Evolutionary conservation across 345 rosid species (phyloP), one percentile per base, ranked within the genome.

Genomic region (Orychophragmus violaceus): DNA sequence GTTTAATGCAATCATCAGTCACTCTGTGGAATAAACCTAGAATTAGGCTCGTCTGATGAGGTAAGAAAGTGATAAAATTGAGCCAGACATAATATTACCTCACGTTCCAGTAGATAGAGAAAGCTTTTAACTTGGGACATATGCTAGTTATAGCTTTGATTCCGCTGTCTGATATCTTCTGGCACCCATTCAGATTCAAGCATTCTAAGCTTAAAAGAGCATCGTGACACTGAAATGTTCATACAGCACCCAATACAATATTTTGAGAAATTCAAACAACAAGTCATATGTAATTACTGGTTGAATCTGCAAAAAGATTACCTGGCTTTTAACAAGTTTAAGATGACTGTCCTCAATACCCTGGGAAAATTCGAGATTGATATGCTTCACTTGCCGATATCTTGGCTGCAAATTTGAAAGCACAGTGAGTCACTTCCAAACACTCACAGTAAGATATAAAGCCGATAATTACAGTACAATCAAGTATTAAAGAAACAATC

Each of bases 21-120:
- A 85, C 91, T 77, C 96, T 93, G 83, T 60, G 62, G 39, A 71
- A 65, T 11, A 52, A 53, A 35, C 45, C 35, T 13, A 54, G 37
- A n/a, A 36, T 52, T 59, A 53, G 36, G 62, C 66, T 41, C 11
- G 5, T 71, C 56, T 29, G 3, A 66, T 12, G 25, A 66, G 21
- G 19, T 10, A 59, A 56, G n/a, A 29, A 48, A 44, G 50, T 17
- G n/a, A n/a, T n/a, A n/a, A n/a, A n/a, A n/a, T n/a, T n/a, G n/a
- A n/a, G n/a, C n/a, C n/a, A 23, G 41, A 44, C 37, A 72, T 49
- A 44, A 51, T 62, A 64, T 37, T 82, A 92, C 98, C 97, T 90
- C 49, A 89, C 94, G 50, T 93, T 93, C 97, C 97, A 93, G 76
- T 93, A 93, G 27, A 89, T 79, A 65, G 97, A 89, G 28, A 93